A percentile compares a stretch with the other conserved stretches of the same genome.
Conservation (phyloP, 164 flowering plant species). For the Hamamelis virginiana region DNA sequence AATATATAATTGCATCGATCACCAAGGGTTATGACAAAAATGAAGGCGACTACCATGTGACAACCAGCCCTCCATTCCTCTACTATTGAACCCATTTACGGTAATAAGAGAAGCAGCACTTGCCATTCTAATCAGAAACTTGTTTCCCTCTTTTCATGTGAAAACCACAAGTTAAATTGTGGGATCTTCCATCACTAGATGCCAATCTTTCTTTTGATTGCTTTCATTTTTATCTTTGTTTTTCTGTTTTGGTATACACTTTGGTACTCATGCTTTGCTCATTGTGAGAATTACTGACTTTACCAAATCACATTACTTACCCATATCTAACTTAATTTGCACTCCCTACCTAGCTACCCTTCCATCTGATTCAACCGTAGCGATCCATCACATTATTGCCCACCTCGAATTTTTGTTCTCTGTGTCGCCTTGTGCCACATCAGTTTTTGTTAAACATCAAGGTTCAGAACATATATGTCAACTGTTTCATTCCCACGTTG, state of each 20-base stretch:
- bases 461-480: no score
- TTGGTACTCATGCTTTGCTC: not conserved
- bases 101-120: not conserved
- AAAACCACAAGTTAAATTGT: not conserved
- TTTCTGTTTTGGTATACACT: not conserved
- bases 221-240: no score
- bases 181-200: not conserved
- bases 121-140: not conserved
- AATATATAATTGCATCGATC: no score
- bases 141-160: not conserved
- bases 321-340: not conserved
- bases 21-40: constrained; percentile 13
- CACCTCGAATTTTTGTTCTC: no score
- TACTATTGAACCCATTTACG: not conserved
- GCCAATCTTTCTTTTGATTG: not conserved
- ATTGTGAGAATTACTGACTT: not conserved
- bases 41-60: constrained; percentile 27
- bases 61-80: constrained; percentile 8
- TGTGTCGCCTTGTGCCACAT: no score
- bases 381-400: no score
- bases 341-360: not conserved
- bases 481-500: no score
- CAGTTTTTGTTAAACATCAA: no score
- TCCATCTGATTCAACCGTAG: not conserved
- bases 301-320: not conserved